These are phyloP conservation scores for Cladorrhinum sp. DNA, from an alignment of 2,329 filamentous ascomycete species.

Conservation along the genomic window DNA sequence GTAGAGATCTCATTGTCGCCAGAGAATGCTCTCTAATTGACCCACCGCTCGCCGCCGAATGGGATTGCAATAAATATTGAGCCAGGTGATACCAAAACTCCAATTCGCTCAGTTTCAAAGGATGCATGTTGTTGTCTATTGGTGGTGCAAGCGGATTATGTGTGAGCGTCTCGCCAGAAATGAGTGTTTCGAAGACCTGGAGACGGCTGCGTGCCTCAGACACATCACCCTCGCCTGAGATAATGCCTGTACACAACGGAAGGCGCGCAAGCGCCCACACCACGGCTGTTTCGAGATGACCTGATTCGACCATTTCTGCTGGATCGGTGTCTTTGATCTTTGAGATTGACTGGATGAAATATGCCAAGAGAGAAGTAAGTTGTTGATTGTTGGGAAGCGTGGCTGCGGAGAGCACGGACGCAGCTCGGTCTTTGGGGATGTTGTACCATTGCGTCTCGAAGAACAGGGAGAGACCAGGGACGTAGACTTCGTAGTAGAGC, in stretches of 20 bases:
- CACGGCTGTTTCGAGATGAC: slow-evolving; percentile 54
- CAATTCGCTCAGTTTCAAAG: slow-evolving; percentile 59
- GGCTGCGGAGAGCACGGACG: slow-evolving; percentile 36
- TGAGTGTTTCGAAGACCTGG: slow-evolving; percentile 69
- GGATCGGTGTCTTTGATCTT: slow-evolving; percentile 49
- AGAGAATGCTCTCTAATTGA: slow-evolving; percentile 62
- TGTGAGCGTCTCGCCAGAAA: slow-evolving; percentile 67
- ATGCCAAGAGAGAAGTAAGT: slow-evolving; percentile 64
- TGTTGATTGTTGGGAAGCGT: slow-evolving; percentile 51
- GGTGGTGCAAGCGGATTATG: slow-evolving; percentile 54
- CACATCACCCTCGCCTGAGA: slow-evolving; percentile 56
- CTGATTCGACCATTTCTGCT: slow-evolving; percentile 51
- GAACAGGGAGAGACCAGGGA: slow-evolving; percentile 44
- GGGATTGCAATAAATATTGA: slow-evolving; percentile 60
- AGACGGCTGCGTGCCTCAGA: slow-evolving; percentile 67
- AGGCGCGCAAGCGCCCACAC: slow-evolving; percentile 59
- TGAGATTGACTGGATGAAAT: slow-evolving; percentile 57
- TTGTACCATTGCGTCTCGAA: slow-evolving; percentile 67
- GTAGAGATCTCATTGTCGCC: slow-evolving; percentile 61
- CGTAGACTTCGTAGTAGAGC: slow-evolving; percentile 72
- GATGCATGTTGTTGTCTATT: slow-evolving; percentile 38
- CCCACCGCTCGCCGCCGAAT: slow-evolving; percentile 40
- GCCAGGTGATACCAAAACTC: slow-evolving; percentile 82
- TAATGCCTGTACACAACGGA: slow-evolving; percentile 31
- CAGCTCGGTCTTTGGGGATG: slow-evolving; percentile 41